Conservation (phyloP, 2,329 filamentous ascomycete species). For the Xylariomycetidae sp. region DNA sequence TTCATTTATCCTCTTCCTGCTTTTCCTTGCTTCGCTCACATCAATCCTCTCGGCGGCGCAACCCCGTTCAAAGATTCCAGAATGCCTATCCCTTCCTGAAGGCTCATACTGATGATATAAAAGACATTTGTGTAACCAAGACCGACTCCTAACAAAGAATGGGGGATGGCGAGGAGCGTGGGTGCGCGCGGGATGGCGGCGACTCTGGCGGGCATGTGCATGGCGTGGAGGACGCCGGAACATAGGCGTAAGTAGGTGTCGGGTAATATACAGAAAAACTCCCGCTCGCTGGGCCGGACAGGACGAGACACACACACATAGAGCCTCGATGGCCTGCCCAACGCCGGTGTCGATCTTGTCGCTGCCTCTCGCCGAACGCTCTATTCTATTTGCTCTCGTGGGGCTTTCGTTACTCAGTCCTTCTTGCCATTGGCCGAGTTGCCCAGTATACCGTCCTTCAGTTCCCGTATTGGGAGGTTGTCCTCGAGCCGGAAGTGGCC, state of each 20-base stretch:
- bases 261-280: constrained; percentile 25
- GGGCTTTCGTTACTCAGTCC: constrained; percentile 30
- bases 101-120: not conserved
- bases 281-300: constrained; percentile 14
- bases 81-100: too few relatives aligned
- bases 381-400: constrained; percentile 1
- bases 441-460: constrained; percentile 62
- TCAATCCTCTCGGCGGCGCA: too few relatives aligned
- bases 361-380: too few relatives aligned
- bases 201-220: constrained; percentile 15
- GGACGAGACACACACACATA: too few relatives aligned
- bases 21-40: too few relatives aligned
- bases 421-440: constrained; percentile 45
- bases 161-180: too few relatives aligned
- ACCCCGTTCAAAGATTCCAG: too few relatives aligned
- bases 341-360: constrained; percentile 11
- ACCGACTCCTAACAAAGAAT: constrained; percentile 4
- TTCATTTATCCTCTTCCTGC: too few relatives aligned
- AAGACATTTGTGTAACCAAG: constrained; percentile 9
- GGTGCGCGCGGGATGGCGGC: constrained; percentile 7
- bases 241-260: constrained; percentile 9
- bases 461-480: constrained; percentile 40
- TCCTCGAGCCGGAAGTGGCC: constrained; percentile 60
- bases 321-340: constrained; percentile 10
- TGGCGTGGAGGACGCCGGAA: constrained; percentile 7